These are phyloP conservation scores for Auriscalpium microsporum DNA, from an alignment of 768 basidiomycete genomes.

Conservation along the genomic window DNA sequence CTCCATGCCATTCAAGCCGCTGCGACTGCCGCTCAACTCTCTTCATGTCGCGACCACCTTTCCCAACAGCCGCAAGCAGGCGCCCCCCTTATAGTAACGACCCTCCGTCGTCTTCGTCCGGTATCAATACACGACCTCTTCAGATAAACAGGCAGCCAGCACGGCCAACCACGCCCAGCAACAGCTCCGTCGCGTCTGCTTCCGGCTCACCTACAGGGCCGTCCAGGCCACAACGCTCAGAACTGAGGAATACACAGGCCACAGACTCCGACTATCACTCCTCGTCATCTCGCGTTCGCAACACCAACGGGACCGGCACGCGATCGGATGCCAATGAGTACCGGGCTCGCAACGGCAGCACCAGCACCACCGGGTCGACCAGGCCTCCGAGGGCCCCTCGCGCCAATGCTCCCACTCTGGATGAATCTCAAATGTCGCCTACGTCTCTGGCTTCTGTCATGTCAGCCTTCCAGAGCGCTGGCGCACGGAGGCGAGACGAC, in stretches of 20 bases:
- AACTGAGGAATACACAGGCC: conserved; percentile 5
- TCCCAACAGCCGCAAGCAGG: conserved; percentile 29
- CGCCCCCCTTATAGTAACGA: conserved; percentile 4
- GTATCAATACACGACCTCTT: conserved; percentile 5
- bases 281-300: conserved; percentile 6
- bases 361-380: conserved; percentile 1
- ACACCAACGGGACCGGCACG: conserved; percentile 11
- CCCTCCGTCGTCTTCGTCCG: conserved; percentile 1
- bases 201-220: conserved; percentile 11
- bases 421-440: conserved; percentile 9
- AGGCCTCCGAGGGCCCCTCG: neutral
- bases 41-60: conserved; percentile 52
- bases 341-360: conserved; percentile 8
- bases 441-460: conserved; percentile 36
- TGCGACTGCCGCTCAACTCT: too few species aligned
- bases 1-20: too few species aligned
- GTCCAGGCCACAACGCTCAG: conserved; percentile 15
- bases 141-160: conserved; percentile 13
- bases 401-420: conserved; percentile 4
- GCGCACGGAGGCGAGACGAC: conserved; percentile 46
- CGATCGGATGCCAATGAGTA: conserved; percentile 11
- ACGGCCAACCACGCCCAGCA: conserved; percentile 15
- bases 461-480: conserved; percentile 64
- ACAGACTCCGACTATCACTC: conserved; percentile 6
- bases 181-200: conserved; percentile 5